Evolutionary conservation across 202 grass and related monocot species (phyloP), one percentile per base, ranked within the genome.

Genomic region (Schoenoplectus triqueter): DNA sequence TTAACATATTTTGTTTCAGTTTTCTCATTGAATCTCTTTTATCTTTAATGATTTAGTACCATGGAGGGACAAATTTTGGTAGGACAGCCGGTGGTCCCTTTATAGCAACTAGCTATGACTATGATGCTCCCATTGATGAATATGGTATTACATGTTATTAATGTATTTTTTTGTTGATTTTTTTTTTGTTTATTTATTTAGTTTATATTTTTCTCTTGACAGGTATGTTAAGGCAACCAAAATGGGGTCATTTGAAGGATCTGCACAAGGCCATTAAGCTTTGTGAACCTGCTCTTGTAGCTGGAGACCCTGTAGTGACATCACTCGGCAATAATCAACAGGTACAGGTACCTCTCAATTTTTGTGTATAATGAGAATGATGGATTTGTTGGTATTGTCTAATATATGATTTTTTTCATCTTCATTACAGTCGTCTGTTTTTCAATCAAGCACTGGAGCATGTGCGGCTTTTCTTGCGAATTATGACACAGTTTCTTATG

Each of bases 21-120:
- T 41, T 61, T 80, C 4, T 79, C 49, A 81, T 31, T 63, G 55
- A 59, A 45, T 62, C 83, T 17, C 64, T 5, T 17, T 54, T 49
- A 85, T 49, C 39, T 77, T 74, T 81, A 40, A 56, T 83, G 47
- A 4, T 85, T 85, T 83, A 98, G 95, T 98, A 92, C 64, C 95
- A 98, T 73, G 95, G 95, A 45, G 95, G 95, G 83, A 98, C 95
- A 88, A 98, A 98, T 59, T 98, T 98, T 84, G 95, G 84, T 8
- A 89, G 95, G n/a, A 93, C 95, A 0, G 95, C 95, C 80, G 95
- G 95, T 73, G 95, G 95, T 65, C 95, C 95, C 57, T 98, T 98
- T 86, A 92, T 98, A 79, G 95, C 95, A 47, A 98, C 95, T 82
- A 98, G 95, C 77, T 98, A 98, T 46, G 95, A 98, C 69, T 98